Conservation (phyloP, 108 stramenopile genomes). For the Pelagomonas calceolata region DNA sequence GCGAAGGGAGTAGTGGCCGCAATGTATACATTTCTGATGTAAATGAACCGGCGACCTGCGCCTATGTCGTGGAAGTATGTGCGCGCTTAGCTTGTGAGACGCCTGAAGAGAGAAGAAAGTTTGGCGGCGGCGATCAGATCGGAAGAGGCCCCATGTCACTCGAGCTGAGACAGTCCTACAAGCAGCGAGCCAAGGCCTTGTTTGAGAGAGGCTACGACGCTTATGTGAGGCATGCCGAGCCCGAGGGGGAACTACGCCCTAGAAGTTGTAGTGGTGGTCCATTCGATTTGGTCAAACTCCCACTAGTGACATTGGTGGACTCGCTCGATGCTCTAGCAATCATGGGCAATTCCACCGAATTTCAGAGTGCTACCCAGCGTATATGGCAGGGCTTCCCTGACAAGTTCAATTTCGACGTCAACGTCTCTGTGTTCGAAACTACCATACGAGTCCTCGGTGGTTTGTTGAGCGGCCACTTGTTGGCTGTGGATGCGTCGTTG, state of each 20-base stretch:
- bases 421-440: conserved; percentile 84
- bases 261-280: conserved; percentile 55
- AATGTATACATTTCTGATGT: not conserved
- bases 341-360: conserved; percentile 74
- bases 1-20: not conserved
- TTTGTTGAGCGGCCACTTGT: conserved; percentile 71
- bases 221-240: conserved; percentile 78
- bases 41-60: not conserved
- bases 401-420: conserved; percentile 53
- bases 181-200: too few relatives aligned
- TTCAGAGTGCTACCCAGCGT: conserved; percentile 56
- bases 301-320: conserved; percentile 76
- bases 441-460: conserved; percentile 84
- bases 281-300: conserved; percentile 65
- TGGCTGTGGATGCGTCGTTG: conserved; percentile 20
- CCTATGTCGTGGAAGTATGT: not conserved
- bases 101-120: not conserved
- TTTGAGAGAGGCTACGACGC: conserved; percentile 73
- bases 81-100: not conserved
- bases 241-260: conserved; percentile 70
- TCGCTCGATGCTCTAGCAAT: conserved; percentile 73
- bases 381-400: not conserved
- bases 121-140: not conserved
- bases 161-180: too few relatives aligned
- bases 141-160: too few relatives aligned